Base-by-base conservation (phyloP, 768 basidiomycete species). In the Leccinum arenicola region DNA sequence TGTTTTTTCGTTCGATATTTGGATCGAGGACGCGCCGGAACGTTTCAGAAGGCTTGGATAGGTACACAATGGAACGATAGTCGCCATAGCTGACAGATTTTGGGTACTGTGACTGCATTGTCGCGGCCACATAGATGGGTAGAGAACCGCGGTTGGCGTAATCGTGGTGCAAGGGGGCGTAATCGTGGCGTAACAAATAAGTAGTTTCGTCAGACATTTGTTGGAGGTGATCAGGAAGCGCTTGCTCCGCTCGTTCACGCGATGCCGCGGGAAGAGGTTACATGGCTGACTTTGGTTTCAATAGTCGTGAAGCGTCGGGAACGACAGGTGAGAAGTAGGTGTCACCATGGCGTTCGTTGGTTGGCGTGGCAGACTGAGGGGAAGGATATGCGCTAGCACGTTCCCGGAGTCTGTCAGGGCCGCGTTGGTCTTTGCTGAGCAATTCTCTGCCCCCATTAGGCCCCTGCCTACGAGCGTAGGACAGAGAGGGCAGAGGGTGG, bases 401-500 rank as follows among this genome's bases (percentile, higher is more conserved):
- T 38, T 56, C 57, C 33, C 40, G 50, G 7, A 23, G 6, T 45
- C 33, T 12, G 29, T 54, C 50, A 9, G 57, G 23, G 45, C 4
- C 38, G 9, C 38, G n/a, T 21, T 51, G 62, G 12, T 57, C 58
- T 15, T 15, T 25, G 21, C 11, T 7, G 25, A 55, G 50, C 4
- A 51, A 43, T 36, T 53, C 55, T 17, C 47, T 40, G 21, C 45
- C 55, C 31, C 48, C 27, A 4, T 60, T 64, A 15, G 14, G 53
- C 3, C 59, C 61, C 21, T 59, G 55, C 35, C 62, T 67, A 3
- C 56, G 71, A 5, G 75, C 65, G 68, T 49, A 78, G 70, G 40
- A 78, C 52, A 15, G 77, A 76, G 36, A 76, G 67, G 10, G 67
- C 72, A 3, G 76, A 78, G 47, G 74, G 73, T 15, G 61, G 61